Evolutionary conservation across 2,329 filamentous ascomycete species (phyloP).

Genomic region (Zymoseptoria ardabiliae): DNA sequence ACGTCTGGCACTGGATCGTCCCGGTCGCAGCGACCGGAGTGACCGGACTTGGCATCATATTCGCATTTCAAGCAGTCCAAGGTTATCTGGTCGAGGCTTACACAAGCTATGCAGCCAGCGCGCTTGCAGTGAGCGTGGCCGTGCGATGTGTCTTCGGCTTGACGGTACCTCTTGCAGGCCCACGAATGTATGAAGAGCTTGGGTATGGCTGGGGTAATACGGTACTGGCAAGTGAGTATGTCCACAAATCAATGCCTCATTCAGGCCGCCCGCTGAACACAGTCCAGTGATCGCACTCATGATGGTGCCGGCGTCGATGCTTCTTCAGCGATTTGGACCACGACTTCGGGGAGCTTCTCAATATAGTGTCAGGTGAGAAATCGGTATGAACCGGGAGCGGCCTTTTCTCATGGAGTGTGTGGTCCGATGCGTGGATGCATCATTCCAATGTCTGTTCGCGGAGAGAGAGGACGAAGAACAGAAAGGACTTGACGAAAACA

Average conservation of each 20-base stretch:
- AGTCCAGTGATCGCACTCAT: background rate
- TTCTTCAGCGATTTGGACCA: background rate
- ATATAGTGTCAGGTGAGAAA: background rate
- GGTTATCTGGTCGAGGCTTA: conserved; percentile 58
- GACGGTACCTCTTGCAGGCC: conserved; percentile 17
- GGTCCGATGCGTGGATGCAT: too few species aligned
- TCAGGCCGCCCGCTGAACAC: background rate
- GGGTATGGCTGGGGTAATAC: conserved; percentile 41
- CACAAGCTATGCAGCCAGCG: conserved; percentile 52
- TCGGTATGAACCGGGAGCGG: background rate
- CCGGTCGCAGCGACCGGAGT: background rate
- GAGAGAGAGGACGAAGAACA: too few species aligned
- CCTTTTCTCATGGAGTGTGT: background rate
- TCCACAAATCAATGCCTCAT: background rate
- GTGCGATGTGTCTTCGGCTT: conserved; percentile 34
- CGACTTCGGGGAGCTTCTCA: background rate
- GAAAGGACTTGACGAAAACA: too few species aligned
- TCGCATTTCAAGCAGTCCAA: background rate
- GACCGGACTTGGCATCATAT: background rate
- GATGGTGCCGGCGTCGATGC: background rate
- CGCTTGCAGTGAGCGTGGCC: conserved; percentile 59
- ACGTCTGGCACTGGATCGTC: background rate
- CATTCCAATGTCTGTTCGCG: too few species aligned
- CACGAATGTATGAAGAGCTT: conserved; percentile 32
- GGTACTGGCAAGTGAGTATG: conserved; percentile 29